These are phyloP conservation scores for Deuterostichococcus epilithicus DNA, from an alignment of 139 green algal species.

Conservation along the genomic window DNA sequence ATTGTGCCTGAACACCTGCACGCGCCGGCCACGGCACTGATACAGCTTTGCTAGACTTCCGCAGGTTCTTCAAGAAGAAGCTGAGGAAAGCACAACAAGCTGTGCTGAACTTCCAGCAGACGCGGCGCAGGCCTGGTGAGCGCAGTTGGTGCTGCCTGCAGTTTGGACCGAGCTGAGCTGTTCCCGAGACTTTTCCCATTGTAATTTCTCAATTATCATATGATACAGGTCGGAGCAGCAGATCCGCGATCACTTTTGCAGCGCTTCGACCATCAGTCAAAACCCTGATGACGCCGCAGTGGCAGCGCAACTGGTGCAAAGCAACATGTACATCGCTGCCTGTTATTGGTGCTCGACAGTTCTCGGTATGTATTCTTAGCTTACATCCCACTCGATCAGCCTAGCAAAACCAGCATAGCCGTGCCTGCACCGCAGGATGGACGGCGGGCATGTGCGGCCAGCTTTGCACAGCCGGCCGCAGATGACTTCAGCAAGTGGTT, in stretches of 20 bases:
- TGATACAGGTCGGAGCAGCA: constrained; percentile 28
- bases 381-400: too few species aligned
- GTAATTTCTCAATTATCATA: neutral
- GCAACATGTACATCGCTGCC: too few species aligned
- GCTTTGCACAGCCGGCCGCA: constrained; percentile 12
- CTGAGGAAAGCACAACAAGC: constrained; percentile 10
- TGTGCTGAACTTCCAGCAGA: constrained; percentile 6
- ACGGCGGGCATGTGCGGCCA: too few species aligned
- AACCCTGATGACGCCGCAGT: too few species aligned
- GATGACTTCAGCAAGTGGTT: constrained; percentile 46
- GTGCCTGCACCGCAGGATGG: too few species aligned
- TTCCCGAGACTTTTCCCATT: neutral
- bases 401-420: too few species aligned
- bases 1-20: neutral
- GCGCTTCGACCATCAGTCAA: neutral
- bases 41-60: neutral
- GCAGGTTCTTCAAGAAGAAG: constrained; percentile 39
- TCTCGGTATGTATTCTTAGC: too few species aligned
- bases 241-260: constrained; percentile 20
- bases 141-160: neutral
- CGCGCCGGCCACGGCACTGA: neutral
- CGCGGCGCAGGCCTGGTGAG: constrained; percentile 11
- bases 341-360: too few species aligned
- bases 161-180: neutral
- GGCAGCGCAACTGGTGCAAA: too few species aligned